A percentile compares a stretch with the other conserved stretches of the same genome.
phyloP scores from a whole-genome alignment of 768 basidiomycete species.

The Pulveroboletus ravenelii region DNA sequence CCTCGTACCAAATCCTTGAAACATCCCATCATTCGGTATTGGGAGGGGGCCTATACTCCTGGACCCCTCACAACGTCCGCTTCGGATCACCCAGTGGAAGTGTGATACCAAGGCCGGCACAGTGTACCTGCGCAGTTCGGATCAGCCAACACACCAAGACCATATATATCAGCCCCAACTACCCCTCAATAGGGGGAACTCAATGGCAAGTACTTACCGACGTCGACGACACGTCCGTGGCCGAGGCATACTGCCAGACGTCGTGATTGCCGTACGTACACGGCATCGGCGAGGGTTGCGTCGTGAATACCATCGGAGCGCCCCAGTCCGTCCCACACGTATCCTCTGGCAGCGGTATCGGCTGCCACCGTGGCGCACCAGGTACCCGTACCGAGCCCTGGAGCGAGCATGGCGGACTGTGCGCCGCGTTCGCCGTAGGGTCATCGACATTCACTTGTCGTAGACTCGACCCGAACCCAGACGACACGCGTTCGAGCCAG shows the following conservation, averaged over 20 bases:
- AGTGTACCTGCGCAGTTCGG: neutral
- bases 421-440: neutral
- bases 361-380: constrained; percentile 21
- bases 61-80: constrained; percentile 6
- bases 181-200: neutral
- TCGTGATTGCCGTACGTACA: neutral
- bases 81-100: constrained; percentile 9
- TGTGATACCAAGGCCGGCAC: constrained; percentile 4
- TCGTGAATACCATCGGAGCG: neutral
- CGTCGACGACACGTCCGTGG: neutral
- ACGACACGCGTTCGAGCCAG: neutral
- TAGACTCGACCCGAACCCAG: neutral
- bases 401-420: too few relatives aligned
- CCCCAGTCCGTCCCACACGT: neutral
- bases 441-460: neutral
- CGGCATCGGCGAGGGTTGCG: too few relatives aligned
- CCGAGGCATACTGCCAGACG: neutral
- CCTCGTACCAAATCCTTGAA: too few relatives aligned
- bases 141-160: neutral
- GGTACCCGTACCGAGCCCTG: constrained; percentile 13
- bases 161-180: neutral
- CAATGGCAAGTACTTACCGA: constrained; percentile 7
- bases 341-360: constrained; percentile 19
- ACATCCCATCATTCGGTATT: too few relatives aligned
- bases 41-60: too few relatives aligned